These are phyloP conservation scores for Chytriomyces sp. DNA, from an alignment of 192 early-diverging fungal species.

Conservation along the genomic window DNA sequence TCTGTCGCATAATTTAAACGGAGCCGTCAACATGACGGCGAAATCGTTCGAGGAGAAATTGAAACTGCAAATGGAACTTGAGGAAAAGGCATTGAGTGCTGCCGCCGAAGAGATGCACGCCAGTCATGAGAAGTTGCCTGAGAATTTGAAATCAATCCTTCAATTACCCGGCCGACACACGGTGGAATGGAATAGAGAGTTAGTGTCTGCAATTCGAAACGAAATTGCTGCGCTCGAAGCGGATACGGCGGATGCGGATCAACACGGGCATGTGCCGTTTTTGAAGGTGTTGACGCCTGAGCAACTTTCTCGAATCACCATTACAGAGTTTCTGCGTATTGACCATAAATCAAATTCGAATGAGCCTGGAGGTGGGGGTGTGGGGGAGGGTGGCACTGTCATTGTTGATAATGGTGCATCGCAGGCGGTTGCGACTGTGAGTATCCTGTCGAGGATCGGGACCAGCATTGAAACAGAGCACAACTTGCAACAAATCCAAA, in stretches of 20 bases:
- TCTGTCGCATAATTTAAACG: slow-evolving; percentile 16
- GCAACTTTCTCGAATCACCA: slow-evolving; percentile 82
- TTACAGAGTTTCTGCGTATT: slow-evolving; percentile 77
- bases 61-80: slow-evolving; percentile 79
- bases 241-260: slow-evolving; percentile 53
- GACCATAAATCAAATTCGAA: background rate
- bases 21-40: background rate
- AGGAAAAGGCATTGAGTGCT: slow-evolving; percentile 78
- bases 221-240: slow-evolving; percentile 66
- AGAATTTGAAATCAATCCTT: slow-evolving; percentile 55
- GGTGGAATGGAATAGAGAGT: slow-evolving; percentile 71
- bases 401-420: slow-evolving; percentile 52
- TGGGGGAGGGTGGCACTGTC: slow-evolving; percentile 16
- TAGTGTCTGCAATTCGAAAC: slow-evolving; percentile 71
- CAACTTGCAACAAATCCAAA: slow-evolving; percentile 72
- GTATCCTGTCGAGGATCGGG: slow-evolving; percentile 65
- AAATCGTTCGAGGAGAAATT: background rate
- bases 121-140: slow-evolving; percentile 56
- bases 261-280: slow-evolving; percentile 66
- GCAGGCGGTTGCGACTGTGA: slow-evolving; percentile 41
- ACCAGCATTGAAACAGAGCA: slow-evolving; percentile 83
- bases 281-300: slow-evolving; percentile 68
- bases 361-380: slow-evolving; percentile 39
- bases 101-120: slow-evolving; percentile 71
- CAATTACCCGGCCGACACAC: slow-evolving; percentile 58